Evolutionary conservation across 305 asterid species (phyloP).

Genomic region (Fraxinus greggii): DNA sequence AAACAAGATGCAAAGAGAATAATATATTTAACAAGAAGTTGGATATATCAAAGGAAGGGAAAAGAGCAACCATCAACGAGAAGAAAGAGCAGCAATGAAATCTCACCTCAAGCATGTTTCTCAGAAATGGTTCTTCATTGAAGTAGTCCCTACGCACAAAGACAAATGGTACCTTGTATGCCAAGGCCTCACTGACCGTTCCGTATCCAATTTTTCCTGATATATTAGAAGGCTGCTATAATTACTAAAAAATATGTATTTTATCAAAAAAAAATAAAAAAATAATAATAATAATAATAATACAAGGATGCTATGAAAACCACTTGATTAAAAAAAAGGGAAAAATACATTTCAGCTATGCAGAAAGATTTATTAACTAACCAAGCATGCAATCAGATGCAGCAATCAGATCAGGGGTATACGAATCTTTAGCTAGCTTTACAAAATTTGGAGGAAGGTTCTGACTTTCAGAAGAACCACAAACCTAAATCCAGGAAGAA

Average conservation of each 20-base stretch:
- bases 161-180: conserved; percentile 89
- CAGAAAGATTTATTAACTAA: conserved; percentile 33
- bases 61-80: not conserved
- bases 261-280: not conserved
- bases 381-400: conserved; percentile 99
- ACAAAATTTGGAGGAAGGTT: conserved; percentile 84
- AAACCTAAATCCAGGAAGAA: conserved; percentile 55
- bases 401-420: conserved; percentile 92
- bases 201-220: conserved; percentile 99
- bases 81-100: conserved; percentile 1
- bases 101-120: conserved; percentile 96
- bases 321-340: conserved; percentile 13
- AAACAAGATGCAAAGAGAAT: not conserved
- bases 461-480: conserved; percentile 84
- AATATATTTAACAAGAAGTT: not conserved
- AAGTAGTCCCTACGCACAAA: conserved; percentile 97
- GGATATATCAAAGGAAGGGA: not conserved
- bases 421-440: conserved; percentile 80
- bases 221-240: not conserved
- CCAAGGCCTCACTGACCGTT: conserved; percentile 92
- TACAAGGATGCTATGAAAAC: not conserved
- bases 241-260: too few relatives aligned
- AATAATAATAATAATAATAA: too few relatives aligned
- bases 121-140: conserved; percentile 93
- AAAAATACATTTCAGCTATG: conserved; percentile 8